Evolutionary conservation across 2,329 filamentous ascomycete genomes (phyloP).

Genomic region (Venturia nashicola): DNA sequence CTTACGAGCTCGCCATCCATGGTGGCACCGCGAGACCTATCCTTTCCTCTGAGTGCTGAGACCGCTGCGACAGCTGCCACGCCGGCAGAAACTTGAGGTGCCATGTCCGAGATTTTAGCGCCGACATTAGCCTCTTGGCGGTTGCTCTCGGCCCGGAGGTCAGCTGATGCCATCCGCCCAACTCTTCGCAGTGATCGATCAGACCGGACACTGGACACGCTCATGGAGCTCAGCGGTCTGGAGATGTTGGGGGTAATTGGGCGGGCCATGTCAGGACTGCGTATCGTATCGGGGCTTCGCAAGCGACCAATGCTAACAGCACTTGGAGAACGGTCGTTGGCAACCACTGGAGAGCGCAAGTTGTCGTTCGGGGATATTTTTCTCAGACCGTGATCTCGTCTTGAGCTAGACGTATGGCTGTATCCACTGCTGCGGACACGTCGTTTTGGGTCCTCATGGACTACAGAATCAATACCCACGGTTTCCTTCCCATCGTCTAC

Average conservation of each 20-base stretch:
- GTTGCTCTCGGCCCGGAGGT: conserved; percentile 46
- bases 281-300: conserved; percentile 29
- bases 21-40: conserved; percentile 53
- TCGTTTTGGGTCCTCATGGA: conserved; percentile 23
- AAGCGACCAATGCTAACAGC: conserved; percentile 26
- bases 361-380: conserved; percentile 16
- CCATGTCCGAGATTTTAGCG: conserved; percentile 17
- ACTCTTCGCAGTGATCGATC: conserved; percentile 58
- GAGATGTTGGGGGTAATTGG: conserved; percentile 25
- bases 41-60: conserved; percentile 68
- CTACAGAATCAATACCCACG: conserved; percentile 29
- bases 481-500: conserved; percentile 35
- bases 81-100: conserved; percentile 6
- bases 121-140: conserved; percentile 12
- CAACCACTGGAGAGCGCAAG: conserved; percentile 25
- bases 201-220: conserved; percentile 43
- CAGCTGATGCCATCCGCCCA: conserved; percentile 57
- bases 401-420: conserved; percentile 19
- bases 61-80: conserved; percentile 35
- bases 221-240: conserved; percentile 30
- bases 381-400: conserved; percentile 15
- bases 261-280: conserved; percentile 35
- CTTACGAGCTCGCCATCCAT: conserved; percentile 94
- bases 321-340: conserved; percentile 30
- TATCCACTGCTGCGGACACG: conserved; percentile 22